Evolutionary conservation across 345 rosid species (phyloP), one percentile per base, ranked within the genome.

Genomic region (Citrus australasica): DNA sequence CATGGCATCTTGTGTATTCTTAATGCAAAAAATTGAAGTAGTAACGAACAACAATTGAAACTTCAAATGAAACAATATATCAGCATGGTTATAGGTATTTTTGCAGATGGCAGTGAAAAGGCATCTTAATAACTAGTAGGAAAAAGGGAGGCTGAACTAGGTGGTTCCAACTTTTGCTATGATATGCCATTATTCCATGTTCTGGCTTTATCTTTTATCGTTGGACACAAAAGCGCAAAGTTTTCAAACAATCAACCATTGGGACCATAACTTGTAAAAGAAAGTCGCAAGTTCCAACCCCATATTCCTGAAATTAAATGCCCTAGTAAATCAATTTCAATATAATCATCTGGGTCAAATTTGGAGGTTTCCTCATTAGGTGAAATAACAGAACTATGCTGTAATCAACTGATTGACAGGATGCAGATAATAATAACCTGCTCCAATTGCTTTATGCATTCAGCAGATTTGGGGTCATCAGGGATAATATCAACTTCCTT

Each of bases 401-500:
- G 56, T 37, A 73, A 60, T 25, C 56, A 46, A 81, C 37, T 66
- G 75, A 17, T 25, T 9, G 58, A 24, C 24, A 58, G 64, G 72
- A 68, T 40, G 40, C 33, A 68, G 58, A 75, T 53, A 64, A 73
- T 53, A 67, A 16, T 58, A 64, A 92, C 96, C 96, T 90, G 91
- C 86, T 89, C 91, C 79, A 92, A 81, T 76, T 92, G 96, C 81
- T 83, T 86, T 74, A 92, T 82, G 67, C 90, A 90, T 85, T 90
- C 96, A 67, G 79, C 83, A 81, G 89, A 89, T 75, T 89, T 90
- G 6, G 87, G 87, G 74, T 92, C 93, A 74, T 85, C 93, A 32
- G 91, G 87, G 71, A 85, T 72, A 60, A 90, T 76, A 79, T 86
- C 86, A 33, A 92, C 91, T 80, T 87, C 92, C 85, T 92, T 92